Percentiles rank a stretch among this genome's conserved stretches.
Evolutionary conservation across 345 rosid species (phyloP).

Genomic region (Pistacia vera): DNA sequence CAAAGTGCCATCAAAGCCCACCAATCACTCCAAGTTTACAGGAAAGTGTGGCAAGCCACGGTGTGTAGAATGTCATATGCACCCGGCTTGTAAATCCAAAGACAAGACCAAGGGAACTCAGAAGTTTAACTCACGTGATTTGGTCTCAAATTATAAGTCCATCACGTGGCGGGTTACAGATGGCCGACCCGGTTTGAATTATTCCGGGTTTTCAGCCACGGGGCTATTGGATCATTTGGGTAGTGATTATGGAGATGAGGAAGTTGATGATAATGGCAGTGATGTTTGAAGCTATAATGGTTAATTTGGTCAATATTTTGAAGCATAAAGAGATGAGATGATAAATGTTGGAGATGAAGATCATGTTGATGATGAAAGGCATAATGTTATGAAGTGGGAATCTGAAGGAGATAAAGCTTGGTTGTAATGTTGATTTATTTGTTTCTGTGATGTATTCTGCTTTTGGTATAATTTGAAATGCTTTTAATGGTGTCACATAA

Average conservation of each 20-base stretch:
- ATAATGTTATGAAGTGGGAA: no score
- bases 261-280: constrained; percentile 10
- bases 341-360: no score
- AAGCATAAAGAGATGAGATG: no score
- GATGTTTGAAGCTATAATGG: no score
- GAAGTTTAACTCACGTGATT: constrained; percentile 49
- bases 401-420: no score
- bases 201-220: constrained; percentile 51
- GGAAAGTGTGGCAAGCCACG: constrained; percentile 51
- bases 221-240: constrained; percentile 45
- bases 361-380: no score
- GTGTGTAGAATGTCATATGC: constrained; percentile 48
- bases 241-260: constrained; percentile 23
- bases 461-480: no score
- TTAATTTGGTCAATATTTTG: no score
- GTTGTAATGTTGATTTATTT: no score
- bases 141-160: constrained; percentile 34
- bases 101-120: constrained; percentile 63
- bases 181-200: constrained; percentile 26
- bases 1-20: constrained; percentile 46
- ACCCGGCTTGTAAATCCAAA: constrained; percentile 52
- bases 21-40: constrained; percentile 72
- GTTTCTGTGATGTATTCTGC: no score
- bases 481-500: no score
- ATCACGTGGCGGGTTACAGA: constrained; percentile 50